Percentiles rank a stretch among this genome's conserved stretches.
These are phyloP conservation scores for Tricharina praecox DNA, from an alignment of 495 filamentous ascomycete genomes.

Conservation along the genomic window DNA sequence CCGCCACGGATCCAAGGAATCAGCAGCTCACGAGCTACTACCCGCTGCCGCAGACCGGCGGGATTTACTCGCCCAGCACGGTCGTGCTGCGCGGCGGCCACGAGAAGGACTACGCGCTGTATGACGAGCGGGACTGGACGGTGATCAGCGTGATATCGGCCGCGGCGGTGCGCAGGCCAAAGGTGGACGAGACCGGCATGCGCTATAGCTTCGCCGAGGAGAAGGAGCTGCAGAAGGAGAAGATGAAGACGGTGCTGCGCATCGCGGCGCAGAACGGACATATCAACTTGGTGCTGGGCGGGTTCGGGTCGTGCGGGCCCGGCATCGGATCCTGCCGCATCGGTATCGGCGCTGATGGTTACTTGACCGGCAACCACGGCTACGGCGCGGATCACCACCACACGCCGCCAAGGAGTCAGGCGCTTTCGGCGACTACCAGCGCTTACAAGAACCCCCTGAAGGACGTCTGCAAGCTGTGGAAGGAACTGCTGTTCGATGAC, in stretches of 20 bases:
- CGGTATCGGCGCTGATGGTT: no score
- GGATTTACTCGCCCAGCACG: slow-evolving; percentile 48
- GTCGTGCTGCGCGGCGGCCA: slow-evolving; percentile 39
- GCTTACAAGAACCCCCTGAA: slow-evolving; percentile 46
- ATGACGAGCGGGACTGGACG: slow-evolving; percentile 30
- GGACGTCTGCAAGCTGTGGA: slow-evolving; percentile 54
- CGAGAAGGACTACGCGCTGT: slow-evolving; percentile 35
- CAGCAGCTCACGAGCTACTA: slow-evolving; percentile 37
- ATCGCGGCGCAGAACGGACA: slow-evolving; percentile 47
- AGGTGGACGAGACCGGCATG: slow-evolving; percentile 45
- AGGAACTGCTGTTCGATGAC: slow-evolving; percentile 46
- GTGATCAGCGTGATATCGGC: slow-evolving; percentile 53
- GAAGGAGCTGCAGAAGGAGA: slow-evolving; percentile 50
- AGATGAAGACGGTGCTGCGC: slow-evolving; percentile 49
- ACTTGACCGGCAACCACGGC: slow-evolving; percentile 9
- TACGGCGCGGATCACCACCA: neutral
- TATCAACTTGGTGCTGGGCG: slow-evolving; percentile 45
- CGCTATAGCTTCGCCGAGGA: slow-evolving; percentile 53
- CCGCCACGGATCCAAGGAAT: slow-evolving; percentile 33
- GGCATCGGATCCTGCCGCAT: no score
- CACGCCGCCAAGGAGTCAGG: neutral
- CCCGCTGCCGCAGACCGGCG: slow-evolving; percentile 47
- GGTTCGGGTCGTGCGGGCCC: slow-evolving; percentile 49
- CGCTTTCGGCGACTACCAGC: slow-evolving; percentile 3
- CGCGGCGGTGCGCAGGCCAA: slow-evolving; percentile 50